Percentiles rank a stretch among this genome's conserved stretches.
These are phyloP conservation scores for Penicillium subrubescens DNA, from an alignment of 495 filamentous ascomycete genomes.

Conservation along the genomic window DNA sequence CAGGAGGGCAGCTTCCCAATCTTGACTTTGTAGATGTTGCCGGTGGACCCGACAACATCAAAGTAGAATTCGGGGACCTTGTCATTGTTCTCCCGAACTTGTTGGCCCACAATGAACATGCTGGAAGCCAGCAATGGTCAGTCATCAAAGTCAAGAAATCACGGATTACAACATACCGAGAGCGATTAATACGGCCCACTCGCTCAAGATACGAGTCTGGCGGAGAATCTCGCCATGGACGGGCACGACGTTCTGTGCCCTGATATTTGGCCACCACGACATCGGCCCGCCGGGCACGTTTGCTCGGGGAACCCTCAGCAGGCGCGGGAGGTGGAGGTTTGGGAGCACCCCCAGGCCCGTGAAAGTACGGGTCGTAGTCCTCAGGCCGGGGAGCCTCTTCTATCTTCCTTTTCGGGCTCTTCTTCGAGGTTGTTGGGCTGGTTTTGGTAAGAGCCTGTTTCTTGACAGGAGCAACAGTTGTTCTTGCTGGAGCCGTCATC, in stretches of 20 bases:
- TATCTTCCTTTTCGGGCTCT: not conserved
- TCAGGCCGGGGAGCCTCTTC: not conserved
- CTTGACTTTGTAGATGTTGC: slow-evolving; percentile 69
- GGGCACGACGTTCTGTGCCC: slow-evolving; percentile 40
- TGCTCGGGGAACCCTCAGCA: slow-evolving; percentile 14
- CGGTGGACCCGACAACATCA: slow-evolving; percentile 72
- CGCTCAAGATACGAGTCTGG: slow-evolving; percentile 45
- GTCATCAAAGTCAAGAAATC: not conserved
- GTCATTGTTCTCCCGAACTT: slow-evolving; percentile 40
- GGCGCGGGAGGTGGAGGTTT: slow-evolving; percentile 17
- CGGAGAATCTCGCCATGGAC: slow-evolving; percentile 39
- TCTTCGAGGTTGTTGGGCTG: not conserved
- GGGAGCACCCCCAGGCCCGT: slow-evolving; percentile 10
- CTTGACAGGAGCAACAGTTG: not conserved
- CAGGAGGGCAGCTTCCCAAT: slow-evolving; percentile 63
- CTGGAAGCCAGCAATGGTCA: slow-evolving; percentile 26
- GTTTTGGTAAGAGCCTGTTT: not conserved
- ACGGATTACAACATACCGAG: slow-evolving; percentile 29
- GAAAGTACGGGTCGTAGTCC: not conserved
- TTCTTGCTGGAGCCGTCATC: not conserved
- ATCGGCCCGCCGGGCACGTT: slow-evolving; percentile 1
- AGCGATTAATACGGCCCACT: slow-evolving; percentile 43
- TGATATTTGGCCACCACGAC: slow-evolving; percentile 2
- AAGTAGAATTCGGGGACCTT: slow-evolving; percentile 56
- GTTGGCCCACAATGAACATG: slow-evolving; percentile 60